These are phyloP conservation scores for Daldinia sp. DNA, from an alignment of 2,329 filamentous ascomycete species.

Conservation along the genomic window DNA sequence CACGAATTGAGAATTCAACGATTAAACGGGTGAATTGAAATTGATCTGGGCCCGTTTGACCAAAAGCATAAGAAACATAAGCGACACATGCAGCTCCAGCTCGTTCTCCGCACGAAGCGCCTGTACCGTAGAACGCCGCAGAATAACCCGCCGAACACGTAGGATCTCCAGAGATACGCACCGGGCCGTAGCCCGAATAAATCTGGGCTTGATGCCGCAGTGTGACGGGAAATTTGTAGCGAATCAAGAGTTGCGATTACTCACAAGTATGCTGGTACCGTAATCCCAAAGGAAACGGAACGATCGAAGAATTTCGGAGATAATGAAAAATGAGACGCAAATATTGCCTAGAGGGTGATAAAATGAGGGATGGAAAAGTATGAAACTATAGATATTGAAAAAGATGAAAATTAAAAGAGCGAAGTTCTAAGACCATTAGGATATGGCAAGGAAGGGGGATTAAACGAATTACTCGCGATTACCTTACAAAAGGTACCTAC, in stretches of 20 bases:
- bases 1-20: slow-evolving; percentile 13
- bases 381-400: not conserved
- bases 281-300: slow-evolving; percentile 20
- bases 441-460: not conserved
- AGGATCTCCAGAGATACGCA: slow-evolving; percentile 22
- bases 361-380: not conserved
- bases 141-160: slow-evolving; percentile 34
- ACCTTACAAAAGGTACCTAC: not conserved
- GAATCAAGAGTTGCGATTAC: slow-evolving; percentile 30
- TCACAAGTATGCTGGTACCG: slow-evolving; percentile 4
- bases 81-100: slow-evolving; percentile 33
- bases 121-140: slow-evolving; percentile 28
- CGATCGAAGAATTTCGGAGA: slow-evolving; percentile 3
- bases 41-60: slow-evolving; percentile 35
- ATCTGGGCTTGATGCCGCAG: slow-evolving; percentile 17
- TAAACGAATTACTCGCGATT: not conserved
- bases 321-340: slow-evolving; percentile 1
- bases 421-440: not conserved
- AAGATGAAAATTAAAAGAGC: not conserved
- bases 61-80: slow-evolving; percentile 23
- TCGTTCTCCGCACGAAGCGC: slow-evolving; percentile 38
- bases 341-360: not conserved
- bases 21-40: slow-evolving; percentile 28
- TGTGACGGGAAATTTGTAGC: slow-evolving; percentile 28
- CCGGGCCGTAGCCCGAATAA: slow-evolving; percentile 39